These are phyloP conservation scores for Dimocarpus longan DNA, from an alignment of 345 rosid genomes.

Conservation along the genomic window DNA sequence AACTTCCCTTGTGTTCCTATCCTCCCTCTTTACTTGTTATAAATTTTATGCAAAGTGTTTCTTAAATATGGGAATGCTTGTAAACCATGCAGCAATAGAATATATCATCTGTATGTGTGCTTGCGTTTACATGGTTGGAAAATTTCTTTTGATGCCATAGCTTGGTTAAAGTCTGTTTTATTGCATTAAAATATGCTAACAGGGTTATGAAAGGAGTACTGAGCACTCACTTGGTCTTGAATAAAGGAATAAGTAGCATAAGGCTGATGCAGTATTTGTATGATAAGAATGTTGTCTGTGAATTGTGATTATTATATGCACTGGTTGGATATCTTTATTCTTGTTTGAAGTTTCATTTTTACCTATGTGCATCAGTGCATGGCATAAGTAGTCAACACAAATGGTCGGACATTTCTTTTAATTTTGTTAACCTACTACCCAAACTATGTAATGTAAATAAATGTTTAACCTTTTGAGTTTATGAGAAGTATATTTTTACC, in stretches of 20 bases:
- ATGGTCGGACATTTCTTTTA: background rate
- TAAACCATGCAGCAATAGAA: background rate
- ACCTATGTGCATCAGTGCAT: background rate
- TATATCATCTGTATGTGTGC: background rate
- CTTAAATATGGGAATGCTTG: background rate
- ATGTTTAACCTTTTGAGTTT: background rate
- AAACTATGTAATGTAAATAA: background rate
- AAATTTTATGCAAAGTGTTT: background rate
- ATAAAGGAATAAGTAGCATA: background rate
- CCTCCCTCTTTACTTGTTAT: background rate
- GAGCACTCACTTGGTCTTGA: background rate
- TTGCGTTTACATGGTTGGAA: background rate
- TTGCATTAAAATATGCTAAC: background rate
- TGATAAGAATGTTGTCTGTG: background rate
- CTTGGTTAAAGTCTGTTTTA: conserved; percentile 3
- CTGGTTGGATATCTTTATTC: background rate
- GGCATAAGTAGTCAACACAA: no score
- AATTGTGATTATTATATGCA: background rate
- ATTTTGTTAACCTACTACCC: background rate
- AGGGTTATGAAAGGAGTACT: conserved; percentile 1
- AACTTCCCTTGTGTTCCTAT: no score
- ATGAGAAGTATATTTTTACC: background rate
- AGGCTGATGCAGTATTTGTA: background rate
- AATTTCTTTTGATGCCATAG: background rate
- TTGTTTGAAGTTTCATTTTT: background rate